Conservation (phyloP, 768 basidiomycete species). For the Filobasidium floriforme region DNA sequence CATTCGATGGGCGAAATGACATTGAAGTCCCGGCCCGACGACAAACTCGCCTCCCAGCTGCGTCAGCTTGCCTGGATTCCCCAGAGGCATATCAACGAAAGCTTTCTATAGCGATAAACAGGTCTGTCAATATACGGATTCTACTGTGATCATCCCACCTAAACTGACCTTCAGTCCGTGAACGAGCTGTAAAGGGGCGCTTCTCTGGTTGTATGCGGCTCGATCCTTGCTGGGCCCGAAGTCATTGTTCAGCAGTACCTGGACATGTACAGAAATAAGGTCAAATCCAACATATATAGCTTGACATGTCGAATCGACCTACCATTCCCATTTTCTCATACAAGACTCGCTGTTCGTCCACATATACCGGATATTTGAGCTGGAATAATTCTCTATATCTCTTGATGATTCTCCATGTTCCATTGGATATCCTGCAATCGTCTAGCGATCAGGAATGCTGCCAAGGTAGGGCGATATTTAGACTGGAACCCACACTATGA, state of each 20-base stretch:
- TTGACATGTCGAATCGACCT: conserved; percentile 23
- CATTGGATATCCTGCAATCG: conserved; percentile 33
- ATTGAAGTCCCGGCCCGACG: conserved; percentile 35
- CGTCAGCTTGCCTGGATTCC: conserved; percentile 39
- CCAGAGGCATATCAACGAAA: conserved; percentile 38
- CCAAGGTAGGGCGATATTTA: not conserved
- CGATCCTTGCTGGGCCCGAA: conserved; percentile 39
- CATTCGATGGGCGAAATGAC: conserved; percentile 45
- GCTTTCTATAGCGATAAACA: conserved; percentile 30
- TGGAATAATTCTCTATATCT: conserved; percentile 40
- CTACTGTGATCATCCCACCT: not conserved
- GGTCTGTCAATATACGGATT: not conserved
- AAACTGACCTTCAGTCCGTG: conserved; percentile 37
- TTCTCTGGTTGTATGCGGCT: conserved; percentile 38
- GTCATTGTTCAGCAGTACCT: conserved; percentile 41
- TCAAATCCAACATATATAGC: conserved; percentile 42
- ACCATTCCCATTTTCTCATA: conserved; percentile 42
- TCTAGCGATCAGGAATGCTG: not conserved
- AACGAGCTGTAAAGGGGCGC: conserved; percentile 38
- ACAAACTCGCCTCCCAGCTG: conserved; percentile 46
- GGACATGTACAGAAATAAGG: conserved; percentile 35
- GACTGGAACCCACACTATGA: conserved; percentile 27
- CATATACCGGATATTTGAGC: conserved; percentile 44
- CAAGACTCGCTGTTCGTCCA: conserved; percentile 37
- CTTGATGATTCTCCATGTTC: conserved; percentile 45